Conservation (phyloP, 2,329 filamentous ascomycete species). For the Arthrobotrys megalospora region DNA sequence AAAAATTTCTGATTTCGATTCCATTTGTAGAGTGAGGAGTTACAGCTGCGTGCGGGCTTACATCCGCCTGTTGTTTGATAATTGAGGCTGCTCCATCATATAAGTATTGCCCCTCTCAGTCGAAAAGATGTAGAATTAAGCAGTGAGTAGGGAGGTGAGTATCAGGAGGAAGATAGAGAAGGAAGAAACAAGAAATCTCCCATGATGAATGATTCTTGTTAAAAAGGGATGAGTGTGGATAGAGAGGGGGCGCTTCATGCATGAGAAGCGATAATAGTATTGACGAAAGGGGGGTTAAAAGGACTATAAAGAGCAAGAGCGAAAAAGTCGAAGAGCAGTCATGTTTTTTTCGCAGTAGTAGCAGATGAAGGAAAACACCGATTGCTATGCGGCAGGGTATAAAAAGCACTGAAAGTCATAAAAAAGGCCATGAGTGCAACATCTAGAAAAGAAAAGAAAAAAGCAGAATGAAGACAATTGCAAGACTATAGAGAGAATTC, state of each 20-base stretch:
- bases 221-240: too few species aligned
- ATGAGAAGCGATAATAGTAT: background rate
- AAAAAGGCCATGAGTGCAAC: constrained; percentile 10
- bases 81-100: background rate
- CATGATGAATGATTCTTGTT: too few species aligned
- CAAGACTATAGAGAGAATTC: background rate
- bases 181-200: too few species aligned
- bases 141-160: background rate
- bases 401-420: background rate
- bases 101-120: background rate
- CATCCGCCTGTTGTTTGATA: background rate
- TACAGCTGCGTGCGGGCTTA: background rate
- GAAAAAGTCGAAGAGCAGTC: background rate
- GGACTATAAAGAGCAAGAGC: background rate
- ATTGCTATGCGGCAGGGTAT: constrained; percentile 39
- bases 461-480: background rate
- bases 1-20: background rate
- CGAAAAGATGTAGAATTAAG: background rate
- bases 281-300: background rate
- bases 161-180: background rate
- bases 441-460: background rate
- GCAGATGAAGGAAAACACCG: constrained; percentile 27
- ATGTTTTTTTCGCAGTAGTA: background rate
- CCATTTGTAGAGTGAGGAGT: background rate
- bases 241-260: too few species aligned